Evolutionary conservation across 306 rosid species (phyloP).

Genomic region (Astragalus glycyphyllos): DNA sequence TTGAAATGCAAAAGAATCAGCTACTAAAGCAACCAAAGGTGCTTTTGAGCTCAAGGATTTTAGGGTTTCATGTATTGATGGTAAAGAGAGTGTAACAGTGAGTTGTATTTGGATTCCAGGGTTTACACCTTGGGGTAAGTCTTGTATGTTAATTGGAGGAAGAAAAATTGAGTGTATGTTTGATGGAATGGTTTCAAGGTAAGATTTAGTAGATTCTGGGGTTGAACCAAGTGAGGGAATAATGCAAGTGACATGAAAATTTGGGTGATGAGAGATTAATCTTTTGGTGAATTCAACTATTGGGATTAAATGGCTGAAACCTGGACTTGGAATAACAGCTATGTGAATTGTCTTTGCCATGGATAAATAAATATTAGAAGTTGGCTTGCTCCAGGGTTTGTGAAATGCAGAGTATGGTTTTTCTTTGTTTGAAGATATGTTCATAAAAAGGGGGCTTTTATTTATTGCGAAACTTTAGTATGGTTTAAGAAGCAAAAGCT

Average conservation of each 20-base stretch:
- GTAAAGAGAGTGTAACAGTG: conserved; percentile 1
- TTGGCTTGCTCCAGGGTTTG: too few species aligned
- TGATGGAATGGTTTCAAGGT: too few species aligned
- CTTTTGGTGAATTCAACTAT: neutral
- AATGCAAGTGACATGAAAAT: too few species aligned
- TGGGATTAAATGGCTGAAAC: conserved; percentile 45
- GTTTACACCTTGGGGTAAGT: conserved; percentile 24
- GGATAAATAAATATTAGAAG: too few species aligned
- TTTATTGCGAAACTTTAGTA: too few species aligned
- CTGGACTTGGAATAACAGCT: conserved; percentile 42
- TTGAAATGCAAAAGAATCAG: conserved; percentile 30
- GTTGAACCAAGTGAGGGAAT: conserved; percentile 39
- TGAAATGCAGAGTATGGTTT: too few species aligned
- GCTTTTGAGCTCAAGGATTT: too few species aligned
- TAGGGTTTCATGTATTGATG: too few species aligned
- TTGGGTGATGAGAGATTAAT: conserved; percentile 25
- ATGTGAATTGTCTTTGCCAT: conserved; percentile 43
- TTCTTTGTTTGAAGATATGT: too few species aligned
- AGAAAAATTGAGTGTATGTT: conserved; percentile 29
- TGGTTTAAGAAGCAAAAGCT: too few species aligned
- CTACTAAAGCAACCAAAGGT: neutral
- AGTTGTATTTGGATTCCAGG: conserved; percentile 13
- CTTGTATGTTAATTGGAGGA: conserved; percentile 38
- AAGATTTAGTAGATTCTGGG: neutral
- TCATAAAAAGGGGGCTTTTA: too few species aligned